These are phyloP conservation scores for Phytomonas sp. DNA, from an alignment of 208 protist genomes.

Conservation along the genomic window DNA sequence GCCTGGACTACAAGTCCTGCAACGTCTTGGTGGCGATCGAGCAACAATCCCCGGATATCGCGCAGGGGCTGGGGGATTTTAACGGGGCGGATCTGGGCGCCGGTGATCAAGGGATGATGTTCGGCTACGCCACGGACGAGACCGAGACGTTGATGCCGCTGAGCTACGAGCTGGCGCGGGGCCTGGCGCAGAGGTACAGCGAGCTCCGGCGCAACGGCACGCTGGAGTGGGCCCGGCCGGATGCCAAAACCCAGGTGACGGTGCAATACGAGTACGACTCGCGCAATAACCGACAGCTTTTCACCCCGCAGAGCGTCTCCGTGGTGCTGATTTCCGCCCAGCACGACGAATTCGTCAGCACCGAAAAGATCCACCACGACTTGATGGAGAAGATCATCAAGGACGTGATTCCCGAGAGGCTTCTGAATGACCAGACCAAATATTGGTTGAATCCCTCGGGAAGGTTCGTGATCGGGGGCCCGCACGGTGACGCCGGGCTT, in stretches of 20 bases:
- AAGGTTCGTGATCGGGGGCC: constrained; percentile 98
- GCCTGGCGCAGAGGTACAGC: constrained; percentile 92
- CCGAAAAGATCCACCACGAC: constrained; percentile 90
- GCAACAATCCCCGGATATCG: constrained; percentile 99
- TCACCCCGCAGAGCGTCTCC: constrained; percentile 93
- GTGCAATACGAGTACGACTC: constrained; percentile 96
- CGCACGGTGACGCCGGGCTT: constrained; percentile 98
- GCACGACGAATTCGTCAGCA: constrained; percentile 93
- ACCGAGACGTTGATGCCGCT: constrained; percentile 97
- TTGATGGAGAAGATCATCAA: constrained; percentile 95
- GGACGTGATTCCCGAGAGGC: constrained; percentile 89
- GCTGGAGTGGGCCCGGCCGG: constrained; percentile 95
- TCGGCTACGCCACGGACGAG: constrained; percentile 99
- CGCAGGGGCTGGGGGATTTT: constrained; percentile 94
- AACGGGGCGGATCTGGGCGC: constrained; percentile 95
- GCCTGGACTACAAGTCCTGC: constrained; percentile 98
- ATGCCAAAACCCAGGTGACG: constrained; percentile 99
- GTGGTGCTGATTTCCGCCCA: constrained; percentile 99
- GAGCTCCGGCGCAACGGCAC: constrained; percentile 93
- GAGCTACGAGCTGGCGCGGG: constrained; percentile 93
- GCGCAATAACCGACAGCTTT: constrained; percentile 68
- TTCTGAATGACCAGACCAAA: constrained; percentile 93
- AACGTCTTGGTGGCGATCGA: constrained; percentile 96
- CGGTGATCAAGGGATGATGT: constrained; percentile 99
- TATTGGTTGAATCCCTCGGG: constrained; percentile 99